These are phyloP conservation scores for Podaxis sp. DNA, from an alignment of 768 basidiomycete species.

Conservation along the genomic window DNA sequence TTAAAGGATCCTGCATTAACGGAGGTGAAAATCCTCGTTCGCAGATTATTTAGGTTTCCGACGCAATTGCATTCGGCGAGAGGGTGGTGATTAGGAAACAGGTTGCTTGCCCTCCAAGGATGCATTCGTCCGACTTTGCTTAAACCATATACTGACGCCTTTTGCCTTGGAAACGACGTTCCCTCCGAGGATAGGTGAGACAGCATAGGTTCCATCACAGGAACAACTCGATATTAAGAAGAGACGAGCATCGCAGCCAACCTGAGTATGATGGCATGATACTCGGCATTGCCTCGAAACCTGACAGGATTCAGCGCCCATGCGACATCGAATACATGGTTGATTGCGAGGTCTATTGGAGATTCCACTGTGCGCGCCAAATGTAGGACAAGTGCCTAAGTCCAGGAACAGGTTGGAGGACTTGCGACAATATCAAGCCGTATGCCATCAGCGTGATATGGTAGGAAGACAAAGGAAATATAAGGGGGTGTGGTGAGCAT, in stretches of 20 bases:
- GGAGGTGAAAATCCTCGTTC: too few species aligned
- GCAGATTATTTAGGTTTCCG: not conserved
- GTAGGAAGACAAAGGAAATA: constrained; percentile 25
- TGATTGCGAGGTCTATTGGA: constrained; percentile 53
- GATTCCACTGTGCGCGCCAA: constrained; percentile 62
- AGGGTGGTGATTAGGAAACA: not conserved
- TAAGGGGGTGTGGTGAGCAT: constrained; percentile 20
- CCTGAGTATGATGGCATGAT: constrained; percentile 24
- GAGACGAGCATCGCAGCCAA: constrained; percentile 9
- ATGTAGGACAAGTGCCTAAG: constrained; percentile 46
- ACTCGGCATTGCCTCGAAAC: constrained; percentile 58
- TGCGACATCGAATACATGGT: constrained; percentile 51
- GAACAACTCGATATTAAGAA: constrained; percentile 52
- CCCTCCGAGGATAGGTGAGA: constrained; percentile 53
- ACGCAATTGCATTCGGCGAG: not conserved
- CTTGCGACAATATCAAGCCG: constrained; percentile 30
- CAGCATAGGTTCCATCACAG: constrained; percentile 53
- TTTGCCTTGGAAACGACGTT: constrained; percentile 63
- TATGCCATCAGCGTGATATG: constrained; percentile 28
- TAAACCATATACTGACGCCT: constrained; percentile 65
- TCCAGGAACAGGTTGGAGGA: constrained; percentile 49
- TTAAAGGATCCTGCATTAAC: too few species aligned
- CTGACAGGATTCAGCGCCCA: constrained; percentile 48
- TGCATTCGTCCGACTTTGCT: constrained; percentile 59
- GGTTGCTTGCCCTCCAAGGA: constrained; percentile 56